Percentiles rank a stretch among this genome's conserved stretches.
Evolutionary conservation across 2,329 filamentous ascomycete genomes (phyloP).

Genomic region (Arthroderma sp.): DNA sequence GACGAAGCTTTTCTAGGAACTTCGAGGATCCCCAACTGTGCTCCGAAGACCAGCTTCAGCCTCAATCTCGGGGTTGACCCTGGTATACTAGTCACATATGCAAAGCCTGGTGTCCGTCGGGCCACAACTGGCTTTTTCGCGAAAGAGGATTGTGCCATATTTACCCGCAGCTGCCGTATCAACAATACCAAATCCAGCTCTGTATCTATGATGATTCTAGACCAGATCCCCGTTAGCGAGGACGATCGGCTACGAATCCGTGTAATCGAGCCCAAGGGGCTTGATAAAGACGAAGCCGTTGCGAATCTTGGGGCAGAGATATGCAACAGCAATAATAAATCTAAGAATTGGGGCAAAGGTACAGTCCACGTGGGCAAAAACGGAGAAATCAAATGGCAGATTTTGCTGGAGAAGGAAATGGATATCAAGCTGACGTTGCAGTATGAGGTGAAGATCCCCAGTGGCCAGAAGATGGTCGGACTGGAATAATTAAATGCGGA

Average conservation of each 20-base stretch:
- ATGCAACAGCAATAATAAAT: conserved; percentile 1
- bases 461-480: conserved; percentile 13
- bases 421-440: conserved; percentile 46
- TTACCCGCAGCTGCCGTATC: conserved; percentile 19
- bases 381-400: conserved; percentile 47
- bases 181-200: conserved; percentile 20
- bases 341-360: conserved; percentile 40
- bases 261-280: conserved; percentile 17
- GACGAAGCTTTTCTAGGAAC: conserved; percentile 21
- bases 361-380: conserved; percentile 41
- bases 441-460: conserved; percentile 48
- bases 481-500: not conserved
- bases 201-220: conserved; percentile 18
- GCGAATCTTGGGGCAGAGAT: conserved; percentile 7
- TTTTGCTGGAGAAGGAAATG: conserved; percentile 45
- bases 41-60: conserved; percentile 17
- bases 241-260: conserved; percentile 19
- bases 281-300: conserved; percentile 17
- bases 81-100: conserved; percentile 19
- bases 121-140: conserved; percentile 18
- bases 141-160: conserved; percentile 20
- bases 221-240: conserved; percentile 22
- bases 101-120: conserved; percentile 18
- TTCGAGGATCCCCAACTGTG: conserved; percentile 15
- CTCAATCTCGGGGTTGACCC: conserved; percentile 24